phyloP scores from a whole-genome alignment of 2,329 filamentous ascomycete species.

The Tolypocladium ovalisporum region DNA sequence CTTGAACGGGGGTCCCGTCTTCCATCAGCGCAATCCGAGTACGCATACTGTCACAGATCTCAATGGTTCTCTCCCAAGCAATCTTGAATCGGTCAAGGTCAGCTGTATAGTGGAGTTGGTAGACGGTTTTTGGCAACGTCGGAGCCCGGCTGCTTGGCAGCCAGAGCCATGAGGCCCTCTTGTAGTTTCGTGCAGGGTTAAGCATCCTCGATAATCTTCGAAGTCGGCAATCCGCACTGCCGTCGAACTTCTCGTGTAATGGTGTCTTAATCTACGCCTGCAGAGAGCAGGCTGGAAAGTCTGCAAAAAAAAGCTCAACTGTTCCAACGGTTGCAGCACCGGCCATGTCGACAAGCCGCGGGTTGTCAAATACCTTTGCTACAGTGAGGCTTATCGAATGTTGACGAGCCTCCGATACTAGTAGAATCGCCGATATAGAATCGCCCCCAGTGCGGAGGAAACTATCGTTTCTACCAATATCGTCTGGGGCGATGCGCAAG shows the following conservation, averaged over 20 bases:
- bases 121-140: neutral
- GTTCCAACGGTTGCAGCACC: neutral
- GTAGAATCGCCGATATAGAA: neutral
- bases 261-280: neutral
- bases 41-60: neutral
- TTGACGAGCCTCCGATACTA: neutral
- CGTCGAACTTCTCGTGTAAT: neutral
- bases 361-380: neutral
- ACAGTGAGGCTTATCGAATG: neutral
- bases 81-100: neutral
- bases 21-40: neutral
- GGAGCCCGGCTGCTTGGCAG: neutral
- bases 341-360: neutral
- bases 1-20: neutral
- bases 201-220: neutral
- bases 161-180: neutral
- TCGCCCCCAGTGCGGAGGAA: neutral
- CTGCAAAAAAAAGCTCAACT: neutral
- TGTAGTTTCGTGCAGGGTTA: neutral
- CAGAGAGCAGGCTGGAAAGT: neutral
- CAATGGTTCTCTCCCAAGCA: neutral
- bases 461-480: constrained; percentile 2
- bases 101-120: neutral
- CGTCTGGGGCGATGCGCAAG: constrained; percentile 1
- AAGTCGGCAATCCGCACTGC: neutral